Base-by-base conservation (phyloP, 1,139 yeast species). In the Yamadazyma conglobata region DNA sequence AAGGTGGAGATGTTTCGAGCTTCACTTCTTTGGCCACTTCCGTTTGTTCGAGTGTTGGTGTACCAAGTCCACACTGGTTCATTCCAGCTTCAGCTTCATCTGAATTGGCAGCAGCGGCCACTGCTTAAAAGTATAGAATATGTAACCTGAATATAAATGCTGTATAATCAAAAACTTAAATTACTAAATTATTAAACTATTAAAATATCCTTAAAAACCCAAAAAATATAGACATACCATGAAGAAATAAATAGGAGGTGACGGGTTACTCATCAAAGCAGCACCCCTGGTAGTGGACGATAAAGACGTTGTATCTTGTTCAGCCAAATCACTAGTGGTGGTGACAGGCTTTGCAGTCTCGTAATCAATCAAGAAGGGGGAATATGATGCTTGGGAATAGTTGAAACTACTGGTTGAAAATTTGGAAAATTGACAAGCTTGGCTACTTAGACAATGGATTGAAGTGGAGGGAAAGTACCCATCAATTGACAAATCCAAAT, bases 61-160 rank as follows among this genome's bases (percentile, higher is more conserved):
- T 57, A 14, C 46, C 53, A 32, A 54, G 36, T 37, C 58, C 46
- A 30, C 49, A 43, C 48, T 35, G 49, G 52, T 33, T 46, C 46
- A 19, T 37, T 48, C 32, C 45, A 40, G 47, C 50, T 10, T 51
- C 69, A 7, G 55, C 63, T 19, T 53, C 63, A 5, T 38, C 56
- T n/a, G 57, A 43, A 4, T 46, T 68, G 24, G 46, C 49, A 5
- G 30, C 65, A 24, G 71, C 68, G 24, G 60, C 42, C 19, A 42
- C 44, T 21, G 27, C 27, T 15, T 27, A 27, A 6, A n/a, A n/a
- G n/a, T n/a, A n/a, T n/a, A n/a, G n/a, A n/a, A n/a, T n/a, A n/a
- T n/a, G n/a, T n/a, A n/a, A n/a, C n/a, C n/a, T n/a, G n/a, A n/a
- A n/a, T n/a, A n/a, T n/a, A n/a, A n/a, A n/a, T n/a, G n/a, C n/a